phyloP scores from a whole-genome alignment of 140 eudicot genomes.

The Flaveria floridana region DNA sequence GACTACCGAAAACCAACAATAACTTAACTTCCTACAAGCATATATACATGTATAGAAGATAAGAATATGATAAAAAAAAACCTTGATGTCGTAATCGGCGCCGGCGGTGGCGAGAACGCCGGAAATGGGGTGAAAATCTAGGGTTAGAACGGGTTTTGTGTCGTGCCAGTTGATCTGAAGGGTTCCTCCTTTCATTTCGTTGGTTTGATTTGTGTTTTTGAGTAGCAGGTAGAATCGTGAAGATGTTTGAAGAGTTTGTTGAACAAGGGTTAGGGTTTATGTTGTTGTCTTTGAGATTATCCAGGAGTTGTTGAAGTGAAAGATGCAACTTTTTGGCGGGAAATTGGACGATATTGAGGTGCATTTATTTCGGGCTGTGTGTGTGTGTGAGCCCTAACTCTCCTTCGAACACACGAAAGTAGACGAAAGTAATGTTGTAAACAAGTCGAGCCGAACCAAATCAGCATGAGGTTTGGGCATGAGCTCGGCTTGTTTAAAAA shows the following conservation, averaged over 20 bases:
- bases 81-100: conserved; percentile 97
- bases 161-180: conserved; percentile 98
- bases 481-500: too few species aligned
- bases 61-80: not conserved
- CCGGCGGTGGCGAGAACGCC: conserved; percentile 88
- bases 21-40: conserved; percentile 9
- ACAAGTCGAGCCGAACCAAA: too few species aligned
- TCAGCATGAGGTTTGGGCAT: too few species aligned
- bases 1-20: not conserved
- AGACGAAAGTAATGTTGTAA: too few species aligned
- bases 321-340: conserved; percentile 35
- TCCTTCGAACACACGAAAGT: not conserved
- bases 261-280: conserved; percentile 35
- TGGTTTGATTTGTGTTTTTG: conserved; percentile 4
- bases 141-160: conserved; percentile 84
- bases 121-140: conserved; percentile 82
- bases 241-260: not conserved
- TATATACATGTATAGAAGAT: not conserved
- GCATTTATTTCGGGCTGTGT: not conserved
- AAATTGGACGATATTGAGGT: not conserved
- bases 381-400: not conserved
- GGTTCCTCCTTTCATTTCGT: conserved; percentile 82
- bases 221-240: not conserved
- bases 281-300: conserved; percentile 1
- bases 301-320: conserved; percentile 17